A percentile compares a stretch with the other conserved stretches of the same genome.
phyloP scores from a whole-genome alignment of 352 stramenopile species.

The Blastocystis sp. region DNA sequence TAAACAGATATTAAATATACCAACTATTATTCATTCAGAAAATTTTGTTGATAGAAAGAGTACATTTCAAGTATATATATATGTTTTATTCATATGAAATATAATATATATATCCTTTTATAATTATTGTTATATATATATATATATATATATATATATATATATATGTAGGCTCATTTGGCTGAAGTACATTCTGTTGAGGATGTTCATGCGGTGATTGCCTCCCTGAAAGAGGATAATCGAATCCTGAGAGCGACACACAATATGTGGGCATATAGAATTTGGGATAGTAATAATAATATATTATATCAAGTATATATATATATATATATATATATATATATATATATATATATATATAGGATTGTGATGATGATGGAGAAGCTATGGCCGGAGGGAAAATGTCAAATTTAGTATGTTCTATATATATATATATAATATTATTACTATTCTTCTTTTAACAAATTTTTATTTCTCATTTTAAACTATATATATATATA shows the following conservation, averaged over 20 bases:
- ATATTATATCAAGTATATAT: slow-evolving; percentile 1
- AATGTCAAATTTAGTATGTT: slow-evolving; percentile 32
- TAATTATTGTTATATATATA: no score
- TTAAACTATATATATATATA: no score
- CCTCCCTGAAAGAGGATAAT: slow-evolving; percentile 28
- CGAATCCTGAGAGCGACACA: slow-evolving; percentile 42
- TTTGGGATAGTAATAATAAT: slow-evolving; percentile 26
- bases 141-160: no score
- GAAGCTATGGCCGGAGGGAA: slow-evolving; percentile 40
- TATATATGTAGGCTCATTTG: no score
- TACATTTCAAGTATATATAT: no score
- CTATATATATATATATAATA: background rate
- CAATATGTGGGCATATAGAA: slow-evolving; percentile 45
- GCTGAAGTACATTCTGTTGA: slow-evolving; percentile 24
- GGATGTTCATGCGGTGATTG: slow-evolving; percentile 21
- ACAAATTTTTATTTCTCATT: no score
- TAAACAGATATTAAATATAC: background rate
- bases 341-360: slow-evolving; percentile 4
- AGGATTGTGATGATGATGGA: slow-evolving; percentile 45
- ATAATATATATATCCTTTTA: no score
- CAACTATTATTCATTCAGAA: background rate
- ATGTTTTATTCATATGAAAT: no score
- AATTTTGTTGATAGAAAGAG: slow-evolving; percentile 5
- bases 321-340: background rate
- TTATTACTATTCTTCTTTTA: no score